Conservation (phyloP, 352 stramenopile species). For the Globisporangium paroecandrum region DNA sequence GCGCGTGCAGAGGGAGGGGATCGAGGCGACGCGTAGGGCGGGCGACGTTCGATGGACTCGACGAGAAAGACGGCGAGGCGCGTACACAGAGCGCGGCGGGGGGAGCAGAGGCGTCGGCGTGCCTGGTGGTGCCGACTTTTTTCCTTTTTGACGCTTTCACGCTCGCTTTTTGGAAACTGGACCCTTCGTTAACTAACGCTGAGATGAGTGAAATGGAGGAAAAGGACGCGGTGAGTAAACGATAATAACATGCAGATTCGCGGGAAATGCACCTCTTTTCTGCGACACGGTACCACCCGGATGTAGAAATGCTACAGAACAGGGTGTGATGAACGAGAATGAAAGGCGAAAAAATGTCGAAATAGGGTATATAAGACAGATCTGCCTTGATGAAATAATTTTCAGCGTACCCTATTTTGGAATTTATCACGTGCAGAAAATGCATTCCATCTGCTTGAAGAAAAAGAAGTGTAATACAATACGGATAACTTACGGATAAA, state of each 20-base stretch:
- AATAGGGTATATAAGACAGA: background rate
- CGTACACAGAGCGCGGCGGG: background rate
- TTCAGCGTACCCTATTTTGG: background rate
- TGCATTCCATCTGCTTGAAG: conserved; percentile 1
- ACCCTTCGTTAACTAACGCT: conserved; percentile 4
- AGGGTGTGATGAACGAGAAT: background rate
- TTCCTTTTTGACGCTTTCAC: background rate
- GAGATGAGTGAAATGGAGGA: background rate
- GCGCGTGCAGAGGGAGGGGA: too few relatives aligned
- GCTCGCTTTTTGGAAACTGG: background rate
- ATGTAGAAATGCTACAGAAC: background rate
- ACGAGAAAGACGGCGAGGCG: background rate
- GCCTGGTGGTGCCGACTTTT: background rate
- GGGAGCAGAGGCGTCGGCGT: background rate
- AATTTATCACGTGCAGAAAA: background rate
- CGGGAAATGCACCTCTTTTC: background rate
- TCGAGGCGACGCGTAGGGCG: background rate
- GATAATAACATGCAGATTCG: background rate
- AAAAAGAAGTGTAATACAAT: background rate
- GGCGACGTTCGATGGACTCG: background rate
- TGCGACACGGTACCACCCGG: background rate
- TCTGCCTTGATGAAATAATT: background rate
- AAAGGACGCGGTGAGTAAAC: background rate
- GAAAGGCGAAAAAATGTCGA: background rate
- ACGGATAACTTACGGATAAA: background rate